phyloP scores from a whole-genome alignment of 208 protist genomes.

The Kentomonas sorsogonicus region DNA sequence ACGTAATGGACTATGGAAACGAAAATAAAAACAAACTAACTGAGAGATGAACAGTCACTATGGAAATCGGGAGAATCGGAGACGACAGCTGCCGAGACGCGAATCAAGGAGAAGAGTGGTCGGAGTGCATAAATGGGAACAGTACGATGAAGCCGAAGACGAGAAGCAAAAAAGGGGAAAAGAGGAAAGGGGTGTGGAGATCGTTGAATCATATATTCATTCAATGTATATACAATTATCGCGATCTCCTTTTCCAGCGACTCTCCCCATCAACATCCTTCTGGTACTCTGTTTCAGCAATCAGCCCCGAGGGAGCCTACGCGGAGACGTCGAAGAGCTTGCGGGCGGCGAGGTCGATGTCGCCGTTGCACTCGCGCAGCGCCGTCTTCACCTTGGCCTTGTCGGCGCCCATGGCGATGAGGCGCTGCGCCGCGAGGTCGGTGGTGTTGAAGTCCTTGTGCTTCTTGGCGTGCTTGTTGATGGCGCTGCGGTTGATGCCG shows the following conservation, averaged over 20 bases:
- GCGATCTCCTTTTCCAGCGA: too few relatives aligned
- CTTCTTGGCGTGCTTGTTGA: slow-evolving; percentile 41
- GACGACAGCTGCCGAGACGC: background rate
- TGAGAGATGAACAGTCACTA: slow-evolving; percentile 1
- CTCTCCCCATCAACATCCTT: background rate
- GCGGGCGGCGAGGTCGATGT: slow-evolving; percentile 47
- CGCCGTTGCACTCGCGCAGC: slow-evolving; percentile 49
- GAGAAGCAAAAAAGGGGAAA: slow-evolving; percentile 12
- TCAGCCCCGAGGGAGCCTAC: background rate
- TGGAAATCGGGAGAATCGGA: background rate
- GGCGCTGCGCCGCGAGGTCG: slow-evolving; percentile 56
- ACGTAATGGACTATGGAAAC: slow-evolving; percentile 9
- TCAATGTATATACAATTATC: too few relatives aligned
- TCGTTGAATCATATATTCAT: too few relatives aligned
- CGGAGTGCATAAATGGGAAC: slow-evolving; percentile 2
- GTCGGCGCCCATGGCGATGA: slow-evolving; percentile 63
- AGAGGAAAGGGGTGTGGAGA: slow-evolving; percentile 20
- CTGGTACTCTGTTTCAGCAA: background rate
- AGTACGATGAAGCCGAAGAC: slow-evolving; percentile 8
- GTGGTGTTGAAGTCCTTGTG: slow-evolving; percentile 60
- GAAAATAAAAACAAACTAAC: slow-evolving; percentile 11
- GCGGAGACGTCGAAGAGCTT: slow-evolving; percentile 38
- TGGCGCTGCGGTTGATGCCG: slow-evolving; percentile 32
- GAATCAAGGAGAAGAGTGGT: slow-evolving; percentile 3
- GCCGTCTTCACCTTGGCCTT: slow-evolving; percentile 70